Percentiles rank a stretch among this genome's conserved stretches.
Evolutionary conservation across 2,329 filamentous ascomycete genomes (phyloP).

Genomic region (Colletotrichum coccodes): DNA sequence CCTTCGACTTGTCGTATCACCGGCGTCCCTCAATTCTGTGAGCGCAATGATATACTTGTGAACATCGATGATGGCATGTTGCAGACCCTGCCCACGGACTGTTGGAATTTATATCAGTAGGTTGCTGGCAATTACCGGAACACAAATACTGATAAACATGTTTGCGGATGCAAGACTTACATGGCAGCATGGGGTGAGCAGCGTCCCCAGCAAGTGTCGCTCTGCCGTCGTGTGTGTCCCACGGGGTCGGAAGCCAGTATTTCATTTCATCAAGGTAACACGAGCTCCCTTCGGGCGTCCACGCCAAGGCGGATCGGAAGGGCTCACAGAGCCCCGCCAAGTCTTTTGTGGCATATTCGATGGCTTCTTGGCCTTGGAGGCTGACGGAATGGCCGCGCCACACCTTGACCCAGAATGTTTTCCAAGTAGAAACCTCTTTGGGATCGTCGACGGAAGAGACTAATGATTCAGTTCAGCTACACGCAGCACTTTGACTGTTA

Average conservation of each 20-base stretch:
- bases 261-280: slow-evolving; percentile 48
- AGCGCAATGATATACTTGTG: slow-evolving; percentile 48
- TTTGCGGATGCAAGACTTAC: slow-evolving; percentile 36
- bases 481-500: not conserved
- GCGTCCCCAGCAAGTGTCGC: slow-evolving; percentile 52
- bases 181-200: slow-evolving; percentile 56
- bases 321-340: slow-evolving; percentile 40
- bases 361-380: slow-evolving; percentile 48
- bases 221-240: slow-evolving; percentile 43
- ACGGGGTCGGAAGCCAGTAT: slow-evolving; percentile 46
- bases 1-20: slow-evolving; percentile 23
- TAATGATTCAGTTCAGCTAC: slow-evolving; percentile 8
- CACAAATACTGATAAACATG: too few species aligned
- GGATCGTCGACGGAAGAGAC: slow-evolving; percentile 39
- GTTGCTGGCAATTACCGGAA: too few species aligned
- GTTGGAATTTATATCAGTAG: not conserved
- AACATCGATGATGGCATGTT: slow-evolving; percentile 53
- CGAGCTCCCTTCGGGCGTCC: slow-evolving; percentile 43
- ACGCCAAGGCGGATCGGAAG: slow-evolving; percentile 46
- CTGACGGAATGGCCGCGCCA: slow-evolving; percentile 40
- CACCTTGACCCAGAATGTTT: slow-evolving; percentile 48
- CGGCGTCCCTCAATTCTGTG: slow-evolving; percentile 34
- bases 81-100: slow-evolving; percentile 57
- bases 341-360: slow-evolving; percentile 41
- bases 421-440: slow-evolving; percentile 41